Base-by-base conservation (phyloP, 306 rosid species). In the Cotoneaster glaucophyllus region DNA sequence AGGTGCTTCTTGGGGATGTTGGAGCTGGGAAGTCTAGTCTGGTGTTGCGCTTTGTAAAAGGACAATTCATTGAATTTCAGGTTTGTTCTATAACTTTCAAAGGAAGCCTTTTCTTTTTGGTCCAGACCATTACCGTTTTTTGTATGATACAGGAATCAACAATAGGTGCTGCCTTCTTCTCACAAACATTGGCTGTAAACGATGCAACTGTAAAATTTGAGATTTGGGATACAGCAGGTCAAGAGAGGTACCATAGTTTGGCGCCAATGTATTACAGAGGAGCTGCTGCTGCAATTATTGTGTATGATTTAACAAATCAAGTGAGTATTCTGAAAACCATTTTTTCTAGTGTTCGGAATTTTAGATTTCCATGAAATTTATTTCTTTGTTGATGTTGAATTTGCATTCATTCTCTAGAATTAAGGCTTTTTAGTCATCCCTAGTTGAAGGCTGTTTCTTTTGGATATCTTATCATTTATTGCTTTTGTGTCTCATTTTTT, bases 191-290 rank as follows among this genome's bases (percentile, higher is more conserved):
- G 82, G 91, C 91, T 12, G 91, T 87, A 45, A 85, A 87, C 76
- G 91, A 87, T 24, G 88, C 88, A 29, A 87, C 91, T 69, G 91
- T 87, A 24, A 87, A 87, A 70, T 87, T 87, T 73, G 90, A 87
- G 82, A 87, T 87, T 78, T 87, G 90, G 90, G 90, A 87, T 56
- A 87, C 90, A 68, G 90, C 90, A 10, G 90, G 90, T 80, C 90
- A 87, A 72, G 90, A 87, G 80, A 80, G 90, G 69, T 87, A 87
- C 65, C 88, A 87, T 81, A 87, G 91, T 67, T 73, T 87, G 87
- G 91, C 91, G 37, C 91, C 91, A 48, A 87, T 87, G 91, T 87
- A 87, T 66, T 87, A 87, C 8, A 83, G 91, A 78, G 91, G 91
- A 75, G 88, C 91, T 43, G 91, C 88, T 54, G 91, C 91, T 70